These are phyloP conservation scores for Ceratocystiopsis minuta DNA, from an alignment of 2,329 filamentous ascomycete species.

Conservation along the genomic window DNA sequence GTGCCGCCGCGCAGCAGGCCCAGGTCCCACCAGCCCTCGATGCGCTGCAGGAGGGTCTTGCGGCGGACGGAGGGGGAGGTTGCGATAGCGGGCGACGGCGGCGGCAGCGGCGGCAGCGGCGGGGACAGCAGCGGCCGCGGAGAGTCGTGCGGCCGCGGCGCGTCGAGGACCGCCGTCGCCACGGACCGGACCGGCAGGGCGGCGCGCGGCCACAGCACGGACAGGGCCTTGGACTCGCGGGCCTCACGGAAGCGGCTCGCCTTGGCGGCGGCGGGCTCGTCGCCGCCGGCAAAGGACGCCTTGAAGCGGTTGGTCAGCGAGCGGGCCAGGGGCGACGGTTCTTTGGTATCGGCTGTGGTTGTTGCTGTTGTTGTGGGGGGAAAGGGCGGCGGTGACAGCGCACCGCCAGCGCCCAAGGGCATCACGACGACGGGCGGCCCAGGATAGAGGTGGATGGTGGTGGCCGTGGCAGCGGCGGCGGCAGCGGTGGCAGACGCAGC, in stretches of 20 bases:
- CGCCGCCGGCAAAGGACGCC: neutral
- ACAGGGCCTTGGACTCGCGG: slow-evolving; percentile 4
- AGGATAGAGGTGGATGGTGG: slow-evolving; percentile 1
- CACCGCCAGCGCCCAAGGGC: slow-evolving; percentile 1
- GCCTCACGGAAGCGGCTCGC: slow-evolving; percentile 4
- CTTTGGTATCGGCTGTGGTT: neutral
- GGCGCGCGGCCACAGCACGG: slow-evolving; percentile 3
- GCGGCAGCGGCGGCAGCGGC: neutral
- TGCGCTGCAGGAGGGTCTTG: slow-evolving; percentile 27
- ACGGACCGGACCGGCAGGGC: too few species aligned
- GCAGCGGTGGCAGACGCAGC: neutral
- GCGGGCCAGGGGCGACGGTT: neutral
- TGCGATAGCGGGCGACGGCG: slow-evolving; percentile 1
- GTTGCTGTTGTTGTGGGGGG: neutral
- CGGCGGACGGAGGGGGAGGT: slow-evolving; percentile 18
- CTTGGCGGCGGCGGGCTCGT: neutral
- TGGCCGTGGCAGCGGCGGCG: neutral
- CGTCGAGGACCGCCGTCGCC: too few species aligned
- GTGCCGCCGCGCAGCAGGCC: slow-evolving; percentile 19
- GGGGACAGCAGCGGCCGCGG: too few species aligned
- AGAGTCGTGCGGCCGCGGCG: neutral
- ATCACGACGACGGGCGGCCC: slow-evolving; percentile 6
- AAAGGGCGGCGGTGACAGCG: too few species aligned
- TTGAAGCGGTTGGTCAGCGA: slow-evolving; percentile 2
- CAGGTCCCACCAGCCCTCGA: slow-evolving; percentile 39